Evolutionary conservation across 805 yeast species (phyloP), one percentile per base, ranked within the genome.

Genomic region (Candida qinlingensis): DNA sequence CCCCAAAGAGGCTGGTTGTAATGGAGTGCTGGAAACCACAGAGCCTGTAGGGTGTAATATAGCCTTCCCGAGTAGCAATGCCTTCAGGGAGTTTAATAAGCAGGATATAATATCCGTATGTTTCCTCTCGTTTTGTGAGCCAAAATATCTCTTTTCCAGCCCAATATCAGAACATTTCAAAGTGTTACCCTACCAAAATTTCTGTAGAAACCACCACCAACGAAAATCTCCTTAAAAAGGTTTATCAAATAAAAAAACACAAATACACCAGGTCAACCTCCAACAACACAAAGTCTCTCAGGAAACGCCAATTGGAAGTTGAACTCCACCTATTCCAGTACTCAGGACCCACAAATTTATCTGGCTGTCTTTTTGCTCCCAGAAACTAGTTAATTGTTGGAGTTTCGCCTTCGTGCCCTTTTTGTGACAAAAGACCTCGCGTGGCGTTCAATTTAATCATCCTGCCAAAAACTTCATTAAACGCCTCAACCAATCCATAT

Each of bases 391-490:
- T 12, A 6, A n/a, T 38, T 31, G 9, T 31, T 36, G 31, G 47
- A 19, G 25, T 39, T 30, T 33, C 41, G 13, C 19, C 36, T 19
- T 19, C 19, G 19, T 29, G 13, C 28, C 10, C 26, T 37, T 38
- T 34, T 37, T 46, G 42, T 46, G 45, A 40, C 49, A 46, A n/a
- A 38, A 34, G 31, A 39, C 37, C 26, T 37, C 46, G 49, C 49
- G 49, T 46, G 49, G 49, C 49, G 49, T 42, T 37, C 31, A 38
- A 25, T n/a, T 19, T 25, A 10, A 34, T 41, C 37, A n/a, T 9
- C 29, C n/a, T 12, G 9, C 7, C 9, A 29, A 28, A n/a, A 29
- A 30, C 27, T n/a, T 9, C 34, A 39, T 37, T 10, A 42, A 31
- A 31, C 29, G 29, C 37, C 37, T 12, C 37, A 41, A 31, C 34